Evolutionary conservation across 2,329 filamentous ascomycete species (phyloP).

Genomic region (Alternaria triticimaculans): DNA sequence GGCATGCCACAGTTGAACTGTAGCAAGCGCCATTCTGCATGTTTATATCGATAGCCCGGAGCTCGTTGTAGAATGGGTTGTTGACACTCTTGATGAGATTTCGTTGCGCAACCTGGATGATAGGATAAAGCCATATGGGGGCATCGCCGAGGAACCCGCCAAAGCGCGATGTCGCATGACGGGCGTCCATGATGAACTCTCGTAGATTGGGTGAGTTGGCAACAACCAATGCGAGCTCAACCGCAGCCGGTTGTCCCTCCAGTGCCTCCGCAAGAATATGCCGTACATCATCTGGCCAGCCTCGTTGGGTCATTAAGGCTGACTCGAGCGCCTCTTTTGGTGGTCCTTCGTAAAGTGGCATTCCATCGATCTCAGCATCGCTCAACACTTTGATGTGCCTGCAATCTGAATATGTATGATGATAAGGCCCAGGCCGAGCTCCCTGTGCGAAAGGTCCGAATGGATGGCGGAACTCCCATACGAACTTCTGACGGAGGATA

Average conservation of each 20-base stretch:
- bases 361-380: neutral
- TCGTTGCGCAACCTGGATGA: neutral
- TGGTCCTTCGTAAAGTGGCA: neutral
- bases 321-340: neutral
- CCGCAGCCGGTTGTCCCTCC: too few relatives aligned
- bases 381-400: neutral
- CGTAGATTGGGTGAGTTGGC: neutral
- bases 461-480: neutral
- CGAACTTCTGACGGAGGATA: neutral
- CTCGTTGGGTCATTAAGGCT: neutral
- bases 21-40: neutral
- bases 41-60: neutral
- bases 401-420: neutral
- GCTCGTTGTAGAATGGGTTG: too few relatives aligned
- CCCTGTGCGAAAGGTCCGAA: neutral
- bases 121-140: neutral
- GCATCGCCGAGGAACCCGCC: too few relatives aligned
- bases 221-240: neutral
- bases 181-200: neutral
- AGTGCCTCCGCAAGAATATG: too few relatives aligned
- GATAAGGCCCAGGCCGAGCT: neutral
- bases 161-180: too few relatives aligned
- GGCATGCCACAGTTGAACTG: too few relatives aligned
- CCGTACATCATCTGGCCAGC: neutral
- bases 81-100: too few relatives aligned